phyloP scores from a whole-genome alignment of 805 yeast genomes.

The Wickerhamiella bombiphila region DNA sequence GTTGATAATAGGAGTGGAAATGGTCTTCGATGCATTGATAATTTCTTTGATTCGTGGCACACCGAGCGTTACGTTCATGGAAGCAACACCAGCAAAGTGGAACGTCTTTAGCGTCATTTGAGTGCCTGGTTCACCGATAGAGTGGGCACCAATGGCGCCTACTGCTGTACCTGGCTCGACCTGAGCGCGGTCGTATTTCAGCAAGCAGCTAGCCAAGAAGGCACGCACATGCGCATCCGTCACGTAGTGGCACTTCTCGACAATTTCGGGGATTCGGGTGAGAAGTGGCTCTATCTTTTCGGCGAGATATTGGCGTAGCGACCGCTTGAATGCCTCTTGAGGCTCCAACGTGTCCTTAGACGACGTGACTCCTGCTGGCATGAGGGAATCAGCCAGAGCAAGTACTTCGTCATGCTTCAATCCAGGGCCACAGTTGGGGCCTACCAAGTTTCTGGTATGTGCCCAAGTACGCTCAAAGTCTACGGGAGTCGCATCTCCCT shows the following conservation, averaged over 20 bases:
- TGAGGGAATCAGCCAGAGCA: slow-evolving; percentile 4
- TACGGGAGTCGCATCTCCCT: slow-evolving; percentile 95
- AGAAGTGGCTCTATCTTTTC: slow-evolving; percentile 47
- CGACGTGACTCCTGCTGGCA: slow-evolving; percentile 6
- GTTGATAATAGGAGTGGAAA: slow-evolving; percentile 92
- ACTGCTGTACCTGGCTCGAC: slow-evolving; percentile 99
- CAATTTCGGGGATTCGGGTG: slow-evolving; percentile 24
- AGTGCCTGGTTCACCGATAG: slow-evolving; percentile 98
- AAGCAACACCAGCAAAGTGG: slow-evolving; percentile 99
- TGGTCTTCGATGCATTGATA: slow-evolving; percentile 88
- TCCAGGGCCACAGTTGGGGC: slow-evolving; percentile 50
- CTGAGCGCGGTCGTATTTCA: slow-evolving; percentile 73
- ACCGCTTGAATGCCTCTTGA: slow-evolving; percentile 40
- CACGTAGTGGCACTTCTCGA: slow-evolving; percentile 36
- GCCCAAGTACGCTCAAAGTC: slow-evolving; percentile 91
- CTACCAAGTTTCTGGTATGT: slow-evolving; percentile 50
- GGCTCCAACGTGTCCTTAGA: slow-evolving; percentile 31
- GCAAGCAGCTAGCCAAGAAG: slow-evolving; percentile 63
- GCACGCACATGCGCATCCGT: slow-evolving; percentile 42
- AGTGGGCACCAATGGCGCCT: slow-evolving; percentile 98
- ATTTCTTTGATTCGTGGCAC: slow-evolving; percentile 99
- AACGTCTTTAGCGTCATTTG: slow-evolving; percentile 94
- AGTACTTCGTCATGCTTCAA: slow-evolving; percentile 50
- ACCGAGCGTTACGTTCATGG: slow-evolving; percentile 97
- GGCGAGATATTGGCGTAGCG: slow-evolving; percentile 50